Evolutionary conservation across 2,329 filamentous ascomycete species (phyloP).

Genomic region (Bisporella sp.): DNA sequence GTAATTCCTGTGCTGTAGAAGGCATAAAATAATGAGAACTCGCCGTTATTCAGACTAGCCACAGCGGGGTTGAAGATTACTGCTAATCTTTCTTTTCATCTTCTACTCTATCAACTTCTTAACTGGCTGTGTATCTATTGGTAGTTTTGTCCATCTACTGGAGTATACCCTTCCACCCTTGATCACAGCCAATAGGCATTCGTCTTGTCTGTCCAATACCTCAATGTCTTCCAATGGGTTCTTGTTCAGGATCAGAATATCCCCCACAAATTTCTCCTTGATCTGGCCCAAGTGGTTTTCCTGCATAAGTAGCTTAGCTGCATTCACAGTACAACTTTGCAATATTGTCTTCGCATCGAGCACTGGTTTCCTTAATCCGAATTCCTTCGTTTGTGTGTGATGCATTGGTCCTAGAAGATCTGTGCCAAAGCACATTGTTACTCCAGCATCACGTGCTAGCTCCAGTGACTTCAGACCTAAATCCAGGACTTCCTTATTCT

Average conservation of each 20-base stretch:
- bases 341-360: constrained; percentile 37
- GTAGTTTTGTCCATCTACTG: constrained; percentile 14
- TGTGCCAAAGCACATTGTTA: constrained; percentile 48
- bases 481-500: constrained; percentile 43
- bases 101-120: too few species aligned
- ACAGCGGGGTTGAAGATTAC: too few species aligned
- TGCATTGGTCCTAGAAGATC: constrained; percentile 45
- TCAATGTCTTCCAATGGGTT: constrained; percentile 51
- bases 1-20: too few species aligned
- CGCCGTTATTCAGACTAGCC: too few species aligned
- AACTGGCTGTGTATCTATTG: too few species aligned
- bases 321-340: constrained; percentile 44
- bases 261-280: constrained; percentile 42
- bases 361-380: constrained; percentile 36
- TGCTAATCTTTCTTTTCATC: too few species aligned
- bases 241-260: constrained; percentile 42
- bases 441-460: constrained; percentile 43
- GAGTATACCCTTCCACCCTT: constrained; percentile 43
- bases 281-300: constrained; percentile 42
- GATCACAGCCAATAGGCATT: constrained; percentile 42
- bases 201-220: constrained; percentile 39
- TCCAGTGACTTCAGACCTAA: constrained; percentile 39
- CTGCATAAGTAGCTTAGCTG: constrained; percentile 41
- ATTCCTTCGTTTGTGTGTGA: constrained; percentile 42
- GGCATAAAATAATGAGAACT: too few species aligned